Evolutionary conservation across 2,329 filamentous ascomycete genomes (phyloP), one percentile per base, ranked within the genome.

Genomic region (Pleomassaria siparia): DNA sequence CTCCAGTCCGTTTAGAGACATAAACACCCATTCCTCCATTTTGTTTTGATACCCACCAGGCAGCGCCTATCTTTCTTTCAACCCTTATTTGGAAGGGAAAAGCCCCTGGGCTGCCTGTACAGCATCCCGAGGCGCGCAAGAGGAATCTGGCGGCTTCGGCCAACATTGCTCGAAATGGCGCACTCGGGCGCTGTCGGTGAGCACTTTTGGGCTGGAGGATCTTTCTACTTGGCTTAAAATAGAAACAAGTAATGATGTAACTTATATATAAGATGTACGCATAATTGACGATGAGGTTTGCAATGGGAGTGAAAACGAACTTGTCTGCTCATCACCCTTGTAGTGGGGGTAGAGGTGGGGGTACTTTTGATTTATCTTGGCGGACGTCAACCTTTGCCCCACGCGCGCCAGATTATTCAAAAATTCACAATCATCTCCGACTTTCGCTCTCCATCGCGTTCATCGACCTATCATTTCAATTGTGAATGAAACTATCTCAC

Each of bases 11-110:
- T 35, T 6, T 35, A 13, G 5, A 21, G 18, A 5, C 35, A 22
- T 24, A 20, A 7, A 4, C 18, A 7, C 20, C 32, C 12, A 6
- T 22, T 37, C 35, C 13, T 37, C 20, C 18, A n/a, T 25, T 32
- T 43, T 43, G 13, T 30, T 43, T 36, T 44, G 48, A 53, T 58
- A 55, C 50, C 50, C 54, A 46, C 37, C 12, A 36, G 35, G 35
- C 35, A 37, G 35, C 18, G 20, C 35, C 35, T 22, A 22, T 22
- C 11, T 24, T 22, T 24, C 18, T 37, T 24, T 21, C n/a, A 21
- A 11, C 7, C n/a, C n/a, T 13, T 4, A 37, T 22, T 4, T 24
- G n/a, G 18, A 12, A 18, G 32, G n/a, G n/a, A n/a, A n/a, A n/a
- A n/a, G n/a, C n/a, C n/a, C 4, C 16, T 18, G 15, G 6, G 15